phyloP scores from a whole-genome alignment of 2,329 filamentous ascomycete species.

The Fusarium vanettenii region DNA sequence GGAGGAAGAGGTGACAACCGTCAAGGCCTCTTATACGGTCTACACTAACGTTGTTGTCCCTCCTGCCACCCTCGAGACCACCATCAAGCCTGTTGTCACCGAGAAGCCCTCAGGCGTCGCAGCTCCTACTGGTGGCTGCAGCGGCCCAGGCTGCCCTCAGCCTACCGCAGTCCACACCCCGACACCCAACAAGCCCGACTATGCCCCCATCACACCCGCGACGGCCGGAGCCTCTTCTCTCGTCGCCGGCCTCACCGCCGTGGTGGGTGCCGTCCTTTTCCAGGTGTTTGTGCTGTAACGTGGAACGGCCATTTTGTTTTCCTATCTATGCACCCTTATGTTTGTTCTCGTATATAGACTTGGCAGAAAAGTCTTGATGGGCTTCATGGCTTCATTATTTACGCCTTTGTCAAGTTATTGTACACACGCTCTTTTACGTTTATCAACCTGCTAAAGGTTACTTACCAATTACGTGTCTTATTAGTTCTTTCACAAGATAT shows the following conservation, averaged over 20 bases:
- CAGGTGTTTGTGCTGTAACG: constrained; percentile 46
- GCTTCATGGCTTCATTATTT: background rate
- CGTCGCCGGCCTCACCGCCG: constrained; percentile 39
- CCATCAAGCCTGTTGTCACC: constrained; percentile 32
- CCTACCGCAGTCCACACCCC: constrained; percentile 10
- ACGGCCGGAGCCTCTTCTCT: constrained; percentile 59
- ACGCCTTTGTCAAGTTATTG: background rate
- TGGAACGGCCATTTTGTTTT: background rate
- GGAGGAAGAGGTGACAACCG: constrained; percentile 12
- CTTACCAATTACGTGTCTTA: background rate
- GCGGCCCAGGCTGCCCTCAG: constrained; percentile 36
- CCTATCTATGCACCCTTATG: background rate
- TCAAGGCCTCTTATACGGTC: constrained; percentile 18
- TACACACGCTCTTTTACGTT: background rate
- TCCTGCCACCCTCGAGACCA: constrained; percentile 30
- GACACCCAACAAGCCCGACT: background rate
- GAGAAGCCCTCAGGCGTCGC: constrained; percentile 34
- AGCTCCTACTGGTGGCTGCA: constrained; percentile 41
- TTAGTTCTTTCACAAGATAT: background rate
- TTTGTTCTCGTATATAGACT: constrained; percentile 14
- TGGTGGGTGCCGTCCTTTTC: constrained; percentile 42
- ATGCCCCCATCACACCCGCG: constrained; percentile 50
- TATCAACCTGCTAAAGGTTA: background rate
- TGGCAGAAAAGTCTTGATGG: constrained; percentile 3
- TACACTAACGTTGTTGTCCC: constrained; percentile 25